These are phyloP conservation scores for Castanospermum australe DNA, from an alignment of 306 rosid species.

Conservation along the genomic window DNA sequence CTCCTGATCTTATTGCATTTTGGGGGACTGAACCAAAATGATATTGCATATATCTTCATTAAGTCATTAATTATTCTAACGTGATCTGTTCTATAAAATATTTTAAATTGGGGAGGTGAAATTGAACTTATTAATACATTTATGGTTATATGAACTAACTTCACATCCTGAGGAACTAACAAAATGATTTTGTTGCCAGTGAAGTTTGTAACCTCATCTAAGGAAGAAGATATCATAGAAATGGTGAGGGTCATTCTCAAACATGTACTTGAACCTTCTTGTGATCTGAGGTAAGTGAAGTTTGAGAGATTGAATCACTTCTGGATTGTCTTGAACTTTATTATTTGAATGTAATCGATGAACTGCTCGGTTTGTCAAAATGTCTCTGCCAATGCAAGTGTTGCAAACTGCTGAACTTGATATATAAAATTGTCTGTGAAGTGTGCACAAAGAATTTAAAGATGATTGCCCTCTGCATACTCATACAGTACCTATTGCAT, in stretches of 20 bases:
- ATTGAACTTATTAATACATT: neutral
- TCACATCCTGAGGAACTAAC: slow-evolving; percentile 25
- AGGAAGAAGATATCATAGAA: slow-evolving; percentile 58
- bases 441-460: neutral
- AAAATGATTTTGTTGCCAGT: slow-evolving; percentile 43
- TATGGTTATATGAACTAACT: neutral
- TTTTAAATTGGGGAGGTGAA: neutral
- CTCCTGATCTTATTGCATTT: neutral
- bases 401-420: slow-evolving; percentile 6
- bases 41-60: neutral
- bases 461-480: neutral
- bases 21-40: neutral
- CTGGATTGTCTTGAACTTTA: slow-evolving; percentile 17
- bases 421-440: neutral
- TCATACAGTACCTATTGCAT: neutral
- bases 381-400: neutral
- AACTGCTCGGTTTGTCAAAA: neutral
- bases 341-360: neutral
- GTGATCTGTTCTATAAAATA: neutral
- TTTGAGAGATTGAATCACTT: slow-evolving; percentile 9
- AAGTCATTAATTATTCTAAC: neutral
- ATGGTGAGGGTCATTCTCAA: slow-evolving; percentile 56
- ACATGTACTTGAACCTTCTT: slow-evolving; percentile 59
- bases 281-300: slow-evolving; percentile 32
- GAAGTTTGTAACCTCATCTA: slow-evolving; percentile 56